Percentiles rank a stretch among this genome's conserved stretches.
Evolutionary conservation across 345 rosid species (phyloP).

Genomic region (Stellera chamaejasme): DNA sequence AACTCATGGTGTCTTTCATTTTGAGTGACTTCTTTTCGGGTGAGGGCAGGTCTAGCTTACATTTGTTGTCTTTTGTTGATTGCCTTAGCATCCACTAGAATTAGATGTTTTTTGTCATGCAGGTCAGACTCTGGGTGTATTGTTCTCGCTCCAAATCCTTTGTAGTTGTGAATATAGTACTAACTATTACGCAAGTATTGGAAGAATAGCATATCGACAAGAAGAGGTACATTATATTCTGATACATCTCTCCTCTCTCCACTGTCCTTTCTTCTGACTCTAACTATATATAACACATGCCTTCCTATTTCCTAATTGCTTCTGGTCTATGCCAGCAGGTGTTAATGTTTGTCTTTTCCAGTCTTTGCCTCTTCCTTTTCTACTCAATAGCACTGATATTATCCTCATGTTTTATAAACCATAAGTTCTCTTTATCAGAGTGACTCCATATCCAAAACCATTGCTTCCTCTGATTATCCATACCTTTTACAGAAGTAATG

Average conservation of each 20-base stretch:
- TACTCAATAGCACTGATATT: conserved; percentile 1
- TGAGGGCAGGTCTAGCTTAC: conserved; percentile 9
- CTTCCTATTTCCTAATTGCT: conserved; percentile 7
- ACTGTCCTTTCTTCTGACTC: not conserved
- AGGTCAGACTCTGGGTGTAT: conserved; percentile 42
- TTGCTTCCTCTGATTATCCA: conserved; percentile 1
- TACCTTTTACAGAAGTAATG: conserved; percentile 10
- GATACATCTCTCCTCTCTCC: conserved; percentile 6
- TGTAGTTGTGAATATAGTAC: conserved; percentile 15
- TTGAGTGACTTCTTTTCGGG: conserved; percentile 11
- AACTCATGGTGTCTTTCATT: too few species aligned
- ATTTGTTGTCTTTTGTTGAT: conserved; percentile 16
- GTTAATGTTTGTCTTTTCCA: conserved; percentile 1
- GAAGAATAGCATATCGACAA: conserved; percentile 25
- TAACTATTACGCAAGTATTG: conserved; percentile 26
- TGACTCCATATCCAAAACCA: conserved; percentile 5
- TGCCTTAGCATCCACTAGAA: conserved; percentile 39
- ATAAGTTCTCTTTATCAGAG: not conserved
- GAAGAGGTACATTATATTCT: conserved; percentile 26
- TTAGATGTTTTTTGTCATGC: conserved; percentile 50
- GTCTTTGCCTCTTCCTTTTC: not conserved
- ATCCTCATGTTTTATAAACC: conserved; percentile 3
- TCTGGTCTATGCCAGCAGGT: not conserved
- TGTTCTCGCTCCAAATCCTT: conserved; percentile 12
- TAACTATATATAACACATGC: not conserved